Evolutionary conservation across 257 asterid genomes (phyloP).

Genomic region (Pogostemon cablin): DNA sequence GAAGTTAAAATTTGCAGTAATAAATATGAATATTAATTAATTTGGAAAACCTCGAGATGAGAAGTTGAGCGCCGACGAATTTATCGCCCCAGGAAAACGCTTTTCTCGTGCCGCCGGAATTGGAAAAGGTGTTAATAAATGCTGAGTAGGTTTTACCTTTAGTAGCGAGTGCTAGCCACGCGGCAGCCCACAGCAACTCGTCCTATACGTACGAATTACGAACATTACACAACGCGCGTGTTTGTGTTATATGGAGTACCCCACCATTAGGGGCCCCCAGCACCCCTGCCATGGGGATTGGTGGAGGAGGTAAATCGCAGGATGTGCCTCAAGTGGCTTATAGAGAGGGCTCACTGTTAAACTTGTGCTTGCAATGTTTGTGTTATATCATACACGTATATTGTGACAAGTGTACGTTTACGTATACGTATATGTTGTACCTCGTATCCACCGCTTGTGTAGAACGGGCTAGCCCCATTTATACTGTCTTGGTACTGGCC

Average conservation of each 20-base stretch:
- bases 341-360: no score
- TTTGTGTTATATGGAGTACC: no score
- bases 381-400: no score
- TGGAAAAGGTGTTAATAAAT: slow-evolving; percentile 28
- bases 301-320: no score
- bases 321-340: no score
- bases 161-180: slow-evolving; percentile 63
- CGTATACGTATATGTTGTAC: slow-evolving; percentile 27
- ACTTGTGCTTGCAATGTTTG: no score
- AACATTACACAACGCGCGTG: no score
- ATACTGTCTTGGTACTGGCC: slow-evolving; percentile 58
- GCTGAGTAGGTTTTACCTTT: slow-evolving; percentile 30
- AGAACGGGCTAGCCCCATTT: slow-evolving; percentile 42
- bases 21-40: background rate
- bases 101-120: slow-evolving; percentile 48
- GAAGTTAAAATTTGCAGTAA: no score
- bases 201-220: slow-evolving; percentile 40
- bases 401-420: background rate
- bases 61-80: slow-evolving; percentile 53
- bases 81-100: slow-evolving; percentile 77
- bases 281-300: no score
- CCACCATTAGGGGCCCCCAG: no score
- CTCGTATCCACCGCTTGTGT: slow-evolving; percentile 58
- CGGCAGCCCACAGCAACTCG: slow-evolving; percentile 71
- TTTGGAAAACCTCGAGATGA: slow-evolving; percentile 47